Base-by-base conservation (phyloP, 495 filamentous ascomycete species). In the Chaetomium tenue region DNA sequence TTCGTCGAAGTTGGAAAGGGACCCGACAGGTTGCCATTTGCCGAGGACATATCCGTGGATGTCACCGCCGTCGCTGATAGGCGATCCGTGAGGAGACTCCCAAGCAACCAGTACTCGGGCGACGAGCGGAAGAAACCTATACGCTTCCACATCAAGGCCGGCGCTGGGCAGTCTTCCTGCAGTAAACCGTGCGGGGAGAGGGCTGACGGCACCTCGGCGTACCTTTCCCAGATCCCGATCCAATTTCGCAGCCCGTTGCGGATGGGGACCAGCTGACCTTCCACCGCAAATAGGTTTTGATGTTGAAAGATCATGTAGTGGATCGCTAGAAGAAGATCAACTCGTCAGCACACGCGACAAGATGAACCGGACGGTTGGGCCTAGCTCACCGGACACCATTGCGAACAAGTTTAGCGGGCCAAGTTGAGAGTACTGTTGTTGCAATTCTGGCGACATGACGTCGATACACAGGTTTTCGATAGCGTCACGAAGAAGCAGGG, bases 241-340 rank as follows among this genome's bases (percentile, higher is more conserved):
- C 72, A 74, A 22, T 74, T 74, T 7, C 62, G 55, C 46, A 74
- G 63, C 4, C 70, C 72, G 28, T 65, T 67, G 5, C 70, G 68
- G 23, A 74, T 74, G 3, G 70, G 72, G 1, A 65, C 69, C 11
- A 74, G 61, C 47, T 74, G 72, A 20, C 72, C 72, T 44, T 67
- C 72, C 0, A 74, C 70, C 0, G 68, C 70, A 26, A 72, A 69
- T 40, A 68, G 58, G 60, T 74, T 74, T 47, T 74, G 72, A 26
- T 72, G 72, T 33, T 74, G 72, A 56, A 74, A 74, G 15, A 74
- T 74, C 64, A 74, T 71, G 62, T 68, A 71, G 52, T 74, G 72
- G 44, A 74, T 71, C 12, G 69, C 72, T 74, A 26, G 18, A n/a
- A 33, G 16, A 16, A 22, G 15, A 16, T n/a, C 30, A 15, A 33